Base-by-base conservation (phyloP, 352 stramenopile genomes). In the Paralagenidium karlingii region DNA sequence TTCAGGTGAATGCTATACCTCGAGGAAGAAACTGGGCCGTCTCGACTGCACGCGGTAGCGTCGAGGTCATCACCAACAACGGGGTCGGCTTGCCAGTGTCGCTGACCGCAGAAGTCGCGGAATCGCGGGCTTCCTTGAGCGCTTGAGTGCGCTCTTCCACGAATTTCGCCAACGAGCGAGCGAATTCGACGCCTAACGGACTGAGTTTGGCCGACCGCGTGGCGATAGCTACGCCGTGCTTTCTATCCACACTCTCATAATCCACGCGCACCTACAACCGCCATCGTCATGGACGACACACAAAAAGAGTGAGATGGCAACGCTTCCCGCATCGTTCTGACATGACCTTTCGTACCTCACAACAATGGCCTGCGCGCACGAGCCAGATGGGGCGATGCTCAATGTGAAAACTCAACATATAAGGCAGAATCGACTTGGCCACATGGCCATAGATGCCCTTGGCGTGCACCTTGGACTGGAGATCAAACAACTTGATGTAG, bases 321-420 rank as follows among this genome's bases (percentile, higher is more conserved):
- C n/a, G n/a, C n/a, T n/a, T n/a, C n/a, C n/a, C n/a, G n/a, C n/a
- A n/a, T n/a, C n/a, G n/a, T n/a, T n/a, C n/a, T n/a, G n/a, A n/a
- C n/a, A n/a, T n/a, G n/a, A n/a, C n/a, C n/a, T n/a, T n/a, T 8
- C 55, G 54, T 40, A 86, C 76, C 52, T 84, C 68, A 0, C 55
- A 84, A 52, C 76, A 89, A 38, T 95, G 83, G 16, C 81, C 85
- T 12, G 85, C 83, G n/a, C 82, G 78, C 38, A 91, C 83, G 18
- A 96, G 69, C 82, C 83, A 96, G 28, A 96, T 96, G 15, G 78
- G 81, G 0, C 89, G 79, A 28, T 92, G 86, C 38, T 83, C 67
- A 48, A 97, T 96, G 68, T 97, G 89, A 43, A 96, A 93, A 58
- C 94, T 97, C 75, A 86, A 91, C 73, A 95, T 87, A 53, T 94